phyloP scores from a whole-genome alignment of 108 stramenopile species.

The Pseudonitzschia delicatissima region DNA sequence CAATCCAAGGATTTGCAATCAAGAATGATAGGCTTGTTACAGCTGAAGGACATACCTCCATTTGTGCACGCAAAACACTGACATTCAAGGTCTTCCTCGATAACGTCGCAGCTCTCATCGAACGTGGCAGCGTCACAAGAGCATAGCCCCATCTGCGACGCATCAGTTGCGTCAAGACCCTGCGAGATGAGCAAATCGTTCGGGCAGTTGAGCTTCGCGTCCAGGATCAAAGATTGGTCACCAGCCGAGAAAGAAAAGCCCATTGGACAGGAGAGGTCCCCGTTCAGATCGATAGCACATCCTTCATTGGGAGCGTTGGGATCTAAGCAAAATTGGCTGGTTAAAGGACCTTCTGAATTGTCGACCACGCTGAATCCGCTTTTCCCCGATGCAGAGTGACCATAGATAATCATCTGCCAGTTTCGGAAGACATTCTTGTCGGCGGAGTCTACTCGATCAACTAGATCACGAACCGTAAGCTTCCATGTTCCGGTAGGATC shows the following conservation, averaged over 20 bases:
- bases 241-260: background rate
- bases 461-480: conserved; percentile 25
- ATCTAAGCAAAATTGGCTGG: conserved; percentile 1
- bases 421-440: conserved; percentile 11
- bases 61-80: conserved; percentile 9
- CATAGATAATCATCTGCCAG: conserved; percentile 39
- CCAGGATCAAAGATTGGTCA: background rate
- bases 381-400: background rate
- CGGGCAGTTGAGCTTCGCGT: conserved; percentile 4
- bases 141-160: conserved; percentile 7
- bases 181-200: background rate
- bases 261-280: background rate
- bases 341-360: background rate
- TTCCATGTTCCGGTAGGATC: conserved; percentile 26
- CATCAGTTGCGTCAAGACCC: background rate
- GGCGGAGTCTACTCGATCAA: conserved; percentile 2
- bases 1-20: conserved; percentile 18
- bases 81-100: conserved; percentile 2
- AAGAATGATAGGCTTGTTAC: conserved; percentile 1
- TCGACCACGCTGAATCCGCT: background rate
- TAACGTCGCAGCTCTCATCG: conserved; percentile 1
- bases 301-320: background rate
- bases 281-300: background rate
- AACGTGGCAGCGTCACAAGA: background rate
- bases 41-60: conserved; percentile 4